Percentiles rank a stretch among this genome's conserved stretches.
These are phyloP conservation scores for Trametes gibbosa DNA, from an alignment of 768 basidiomycete genomes.

Conservation along the genomic window DNA sequence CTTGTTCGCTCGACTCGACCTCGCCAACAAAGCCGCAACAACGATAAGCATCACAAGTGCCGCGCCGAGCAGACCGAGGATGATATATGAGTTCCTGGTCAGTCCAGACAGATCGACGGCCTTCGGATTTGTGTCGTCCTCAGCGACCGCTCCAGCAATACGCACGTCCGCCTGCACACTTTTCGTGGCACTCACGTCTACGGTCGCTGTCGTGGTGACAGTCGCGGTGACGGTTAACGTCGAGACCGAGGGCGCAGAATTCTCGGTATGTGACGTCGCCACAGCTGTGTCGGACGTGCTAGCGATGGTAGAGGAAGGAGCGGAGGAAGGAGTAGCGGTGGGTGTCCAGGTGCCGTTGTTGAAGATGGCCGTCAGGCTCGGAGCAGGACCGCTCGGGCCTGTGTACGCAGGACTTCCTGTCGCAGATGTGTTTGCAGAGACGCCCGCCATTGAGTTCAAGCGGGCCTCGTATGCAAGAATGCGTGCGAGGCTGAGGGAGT, in stretches of 20 bases:
- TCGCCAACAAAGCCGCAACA: not conserved
- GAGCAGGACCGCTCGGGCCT: not conserved
- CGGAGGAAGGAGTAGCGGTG: not conserved
- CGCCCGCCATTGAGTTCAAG: not conserved
- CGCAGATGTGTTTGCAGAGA: not conserved
- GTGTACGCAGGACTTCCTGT: not conserved
- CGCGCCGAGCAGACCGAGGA: not conserved
- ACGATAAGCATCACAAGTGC: conserved; percentile 1
- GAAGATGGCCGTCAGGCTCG: not conserved
- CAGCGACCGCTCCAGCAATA: not conserved
- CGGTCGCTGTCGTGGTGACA: not conserved
- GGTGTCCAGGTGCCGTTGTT: not conserved
- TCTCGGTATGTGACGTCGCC: too few relatives aligned
- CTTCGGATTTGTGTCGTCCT: not conserved
- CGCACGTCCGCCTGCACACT: not conserved
- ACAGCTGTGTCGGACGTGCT: too few relatives aligned
- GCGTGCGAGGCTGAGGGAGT: not conserved
- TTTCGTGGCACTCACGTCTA: too few relatives aligned
- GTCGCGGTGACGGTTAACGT: too few relatives aligned
- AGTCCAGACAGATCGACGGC: not conserved
- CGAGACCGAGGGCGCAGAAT: too few relatives aligned
- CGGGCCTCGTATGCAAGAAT: not conserved
- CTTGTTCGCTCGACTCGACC: not conserved
- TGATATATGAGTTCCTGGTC: conserved; percentile 8
- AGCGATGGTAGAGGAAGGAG: too few relatives aligned